Conservation (phyloP, 805 yeast genomes). For the Yarrowia divulgata region DNA sequence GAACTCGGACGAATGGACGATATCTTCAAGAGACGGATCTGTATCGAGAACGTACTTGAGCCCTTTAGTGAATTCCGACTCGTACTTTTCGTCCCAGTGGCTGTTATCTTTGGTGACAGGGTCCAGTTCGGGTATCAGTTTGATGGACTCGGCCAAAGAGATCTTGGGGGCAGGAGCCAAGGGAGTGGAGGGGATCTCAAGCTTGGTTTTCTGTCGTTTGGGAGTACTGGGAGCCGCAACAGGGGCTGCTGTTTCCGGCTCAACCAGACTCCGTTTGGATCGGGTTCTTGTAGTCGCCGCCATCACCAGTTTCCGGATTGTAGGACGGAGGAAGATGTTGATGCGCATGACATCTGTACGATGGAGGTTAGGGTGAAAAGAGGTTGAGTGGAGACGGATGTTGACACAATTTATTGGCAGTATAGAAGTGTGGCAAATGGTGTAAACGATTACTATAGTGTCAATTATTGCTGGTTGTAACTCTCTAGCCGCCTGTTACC, state of each 20-base stretch:
- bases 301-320: not conserved
- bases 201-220: slow-evolving; percentile 25
- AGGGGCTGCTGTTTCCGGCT: slow-evolving; percentile 1
- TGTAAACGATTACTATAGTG: not conserved
- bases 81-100: slow-evolving; percentile 43
- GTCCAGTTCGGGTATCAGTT: slow-evolving; percentile 22
- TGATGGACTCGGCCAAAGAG: slow-evolving; percentile 21
- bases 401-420: no score
- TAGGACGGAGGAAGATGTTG: slow-evolving; percentile 1
- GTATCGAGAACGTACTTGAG: slow-evolving; percentile 49
- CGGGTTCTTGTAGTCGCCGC: slow-evolving; percentile 31
- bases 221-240: slow-evolving; percentile 21
- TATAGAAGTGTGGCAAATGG: no score
- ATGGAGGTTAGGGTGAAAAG: slow-evolving; percentile 4
- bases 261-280: slow-evolving; percentile 11
- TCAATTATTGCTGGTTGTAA: no score
- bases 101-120: slow-evolving; percentile 12
- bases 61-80: slow-evolving; percentile 51
- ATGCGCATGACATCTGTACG: slow-evolving; percentile 31
- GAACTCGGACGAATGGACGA: slow-evolving; percentile 48
- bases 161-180: slow-evolving; percentile 9
- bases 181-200: slow-evolving; percentile 17
- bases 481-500: no score
- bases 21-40: slow-evolving; percentile 53
- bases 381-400: not conserved